These are phyloP conservation scores for Penicillium sclerotigenum DNA, from an alignment of 2,329 filamentous ascomycete species.

Conservation along the genomic window DNA sequence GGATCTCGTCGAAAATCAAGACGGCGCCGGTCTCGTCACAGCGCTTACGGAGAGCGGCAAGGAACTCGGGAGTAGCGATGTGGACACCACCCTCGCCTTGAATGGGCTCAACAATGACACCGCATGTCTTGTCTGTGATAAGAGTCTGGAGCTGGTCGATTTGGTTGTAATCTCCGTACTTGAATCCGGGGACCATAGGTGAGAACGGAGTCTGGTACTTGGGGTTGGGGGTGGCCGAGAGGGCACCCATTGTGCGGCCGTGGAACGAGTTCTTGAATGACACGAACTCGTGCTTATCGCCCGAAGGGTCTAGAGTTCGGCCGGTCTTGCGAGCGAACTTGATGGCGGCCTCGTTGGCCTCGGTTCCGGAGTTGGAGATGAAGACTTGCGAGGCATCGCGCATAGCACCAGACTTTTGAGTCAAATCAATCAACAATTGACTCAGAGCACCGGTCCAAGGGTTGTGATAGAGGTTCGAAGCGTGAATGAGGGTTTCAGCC, in stretches of 20 bases:
- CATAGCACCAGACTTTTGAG: conserved; percentile 75
- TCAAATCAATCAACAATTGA: conserved; percentile 78
- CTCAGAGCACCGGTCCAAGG: conserved; percentile 89
- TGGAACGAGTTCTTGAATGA: conserved; percentile 93
- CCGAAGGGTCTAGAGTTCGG: conserved; percentile 68
- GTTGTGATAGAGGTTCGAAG: conserved; percentile 96
- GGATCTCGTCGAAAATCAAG: conserved; percentile 94
- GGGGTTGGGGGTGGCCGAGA: conserved; percentile 95
- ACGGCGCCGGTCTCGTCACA: conserved; percentile 86
- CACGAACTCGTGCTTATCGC: conserved; percentile 76
- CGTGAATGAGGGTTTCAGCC: conserved; percentile 77
- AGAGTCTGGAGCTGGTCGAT: conserved; percentile 66
- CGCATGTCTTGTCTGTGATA: conserved; percentile 82
- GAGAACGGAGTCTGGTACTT: conserved; percentile 96
- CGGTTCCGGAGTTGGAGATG: conserved; percentile 92
- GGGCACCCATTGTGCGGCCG: conserved; percentile 88
- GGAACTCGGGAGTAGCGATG: conserved; percentile 76
- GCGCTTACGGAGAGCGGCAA: conserved; percentile 75
- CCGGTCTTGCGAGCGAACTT: conserved; percentile 95
- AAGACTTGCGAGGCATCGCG: conserved; percentile 76
- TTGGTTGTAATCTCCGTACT: conserved; percentile 82
- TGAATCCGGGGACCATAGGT: conserved; percentile 93
- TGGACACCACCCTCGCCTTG: conserved; percentile 95
- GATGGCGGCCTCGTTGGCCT: conserved; percentile 96
- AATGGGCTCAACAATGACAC: conserved; percentile 94